Evolutionary conservation across 331 rosid genomes (phyloP), one percentile per base, ranked within the genome.

Genomic region (Quercus phellos): DNA sequence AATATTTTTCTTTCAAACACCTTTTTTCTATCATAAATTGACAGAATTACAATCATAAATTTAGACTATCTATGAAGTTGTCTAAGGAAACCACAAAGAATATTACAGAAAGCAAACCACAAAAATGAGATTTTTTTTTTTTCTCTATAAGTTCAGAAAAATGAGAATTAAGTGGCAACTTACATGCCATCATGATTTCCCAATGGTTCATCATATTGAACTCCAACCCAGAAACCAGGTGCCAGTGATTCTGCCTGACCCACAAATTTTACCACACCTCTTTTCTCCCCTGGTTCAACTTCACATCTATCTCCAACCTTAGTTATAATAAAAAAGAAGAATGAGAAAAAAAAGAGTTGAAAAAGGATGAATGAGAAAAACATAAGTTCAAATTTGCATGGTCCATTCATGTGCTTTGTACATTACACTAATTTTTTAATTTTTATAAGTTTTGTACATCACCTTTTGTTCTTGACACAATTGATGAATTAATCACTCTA

Each of bases 101-200:
- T 46, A 60, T 4, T 5, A 46, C 18, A 8, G 5, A 30, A 38
- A 51, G 7, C 6, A 22, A 56, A 17, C 51, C 26, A 50, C 19
- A 42, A 21, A 30, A 12, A 19, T 22, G 16, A 8, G 61, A 56
- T 0, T 30, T 30, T 30, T 4, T 30, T 54, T 58, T 8, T 7
- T 6, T 38, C 2, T 2, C 12, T 38, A 35, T 38, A 8, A 38
- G 46, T 38, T 38, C 12, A 42, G 11, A 42, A 21, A 29, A 11
- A 16, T 34, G 27, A 8, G 61, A 56, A 11, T 54, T 64, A 70
- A 19, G 77, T 59, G 63, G 32, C 30, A 21, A 74, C 96, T 92
- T 86, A 94, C 98, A 80, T 78, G 94, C 98, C 98, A 82, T 94
- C 98, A 51, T 94, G 93, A 79, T 92, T 94, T 76, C 98, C 98